These are phyloP conservation scores for Pleurozium schreberi DNA, from an alignment of 225 moss, liverwort and hornwort genomes.

Conservation along the genomic window DNA sequence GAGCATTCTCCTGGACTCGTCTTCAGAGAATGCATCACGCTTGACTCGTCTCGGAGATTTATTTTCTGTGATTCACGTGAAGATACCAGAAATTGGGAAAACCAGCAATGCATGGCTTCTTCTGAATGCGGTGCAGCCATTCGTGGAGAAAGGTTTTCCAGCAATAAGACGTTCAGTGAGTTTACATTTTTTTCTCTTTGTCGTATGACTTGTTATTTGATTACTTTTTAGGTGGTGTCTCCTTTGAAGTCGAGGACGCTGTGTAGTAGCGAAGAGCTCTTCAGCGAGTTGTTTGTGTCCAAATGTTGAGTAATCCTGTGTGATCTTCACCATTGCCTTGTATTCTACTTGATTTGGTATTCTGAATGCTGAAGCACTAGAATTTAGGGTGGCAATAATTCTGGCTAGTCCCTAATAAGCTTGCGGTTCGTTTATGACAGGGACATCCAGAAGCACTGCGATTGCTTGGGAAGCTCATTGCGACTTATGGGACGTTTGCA, in stretches of 20 bases:
- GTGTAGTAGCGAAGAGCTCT: neutral
- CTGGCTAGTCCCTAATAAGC: neutral
- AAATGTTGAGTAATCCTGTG: neutral
- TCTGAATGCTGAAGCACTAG: neutral
- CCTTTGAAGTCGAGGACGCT: neutral
- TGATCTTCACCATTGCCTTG: neutral
- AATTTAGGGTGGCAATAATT: neutral
- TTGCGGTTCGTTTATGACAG: slow-evolving; percentile 26
- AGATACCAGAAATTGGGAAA: slow-evolving; percentile 23
- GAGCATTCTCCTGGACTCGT: slow-evolving; percentile 39
- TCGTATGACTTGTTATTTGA: neutral
- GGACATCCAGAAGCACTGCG: slow-evolving; percentile 65
- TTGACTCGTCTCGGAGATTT: slow-evolving; percentile 57
- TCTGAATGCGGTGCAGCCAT: slow-evolving; percentile 61
- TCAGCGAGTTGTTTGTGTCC: neutral
- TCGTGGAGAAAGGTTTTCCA: slow-evolving; percentile 54
- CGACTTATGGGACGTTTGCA: slow-evolving; percentile 50
- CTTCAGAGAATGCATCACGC: slow-evolving; percentile 20
- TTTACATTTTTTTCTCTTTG: neutral
- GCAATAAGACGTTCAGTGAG: slow-evolving; percentile 51
- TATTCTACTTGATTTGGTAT: neutral
- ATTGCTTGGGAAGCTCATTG: slow-evolving; percentile 68
- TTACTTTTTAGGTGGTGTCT: neutral
- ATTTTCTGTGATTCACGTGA: slow-evolving; percentile 40
- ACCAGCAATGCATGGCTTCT: slow-evolving; percentile 45